A percentile compares a stretch with the other conserved stretches of the same genome.
phyloP scores from a whole-genome alignment of 148 eudicot species.

The Rheum nobile region DNA sequence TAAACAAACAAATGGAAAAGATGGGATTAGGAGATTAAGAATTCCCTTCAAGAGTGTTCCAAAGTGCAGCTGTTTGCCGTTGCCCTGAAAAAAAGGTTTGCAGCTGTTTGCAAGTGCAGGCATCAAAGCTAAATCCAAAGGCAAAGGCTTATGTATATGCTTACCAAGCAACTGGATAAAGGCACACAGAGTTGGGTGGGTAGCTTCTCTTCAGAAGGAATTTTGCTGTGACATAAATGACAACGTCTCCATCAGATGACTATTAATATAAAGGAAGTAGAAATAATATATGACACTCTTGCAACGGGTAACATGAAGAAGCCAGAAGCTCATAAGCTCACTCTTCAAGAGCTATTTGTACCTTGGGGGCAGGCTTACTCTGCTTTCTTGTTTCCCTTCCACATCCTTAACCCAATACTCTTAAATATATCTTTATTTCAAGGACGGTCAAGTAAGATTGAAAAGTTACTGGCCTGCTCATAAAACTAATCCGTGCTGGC shows the following conservation, averaged over 20 bases:
- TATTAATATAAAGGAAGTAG: background rate
- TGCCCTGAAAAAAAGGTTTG: background rate
- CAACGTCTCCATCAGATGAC: background rate
- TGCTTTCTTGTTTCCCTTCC: background rate
- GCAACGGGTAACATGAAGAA: background rate
- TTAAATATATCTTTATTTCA: background rate
- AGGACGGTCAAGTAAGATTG: background rate
- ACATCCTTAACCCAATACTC: background rate
- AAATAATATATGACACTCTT: background rate
- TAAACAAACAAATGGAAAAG: background rate
- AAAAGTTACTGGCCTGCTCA: background rate
- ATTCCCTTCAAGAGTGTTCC: background rate
- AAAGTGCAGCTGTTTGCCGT: background rate
- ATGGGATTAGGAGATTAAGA: background rate
- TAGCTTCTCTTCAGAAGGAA: background rate
- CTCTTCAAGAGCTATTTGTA: background rate
- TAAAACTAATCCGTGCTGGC: background rate
- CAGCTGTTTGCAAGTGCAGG: background rate
- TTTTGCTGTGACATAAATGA: background rate
- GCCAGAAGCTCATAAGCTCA: background rate
- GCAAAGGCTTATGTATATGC: background rate
- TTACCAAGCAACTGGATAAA: background rate
- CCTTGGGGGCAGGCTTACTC: background rate
- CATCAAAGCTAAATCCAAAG: background rate
- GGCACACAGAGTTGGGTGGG: background rate